phyloP scores from a whole-genome alignment of 225 moss, liverwort and hornwort species.

The Marchantia paleacea region DNA sequence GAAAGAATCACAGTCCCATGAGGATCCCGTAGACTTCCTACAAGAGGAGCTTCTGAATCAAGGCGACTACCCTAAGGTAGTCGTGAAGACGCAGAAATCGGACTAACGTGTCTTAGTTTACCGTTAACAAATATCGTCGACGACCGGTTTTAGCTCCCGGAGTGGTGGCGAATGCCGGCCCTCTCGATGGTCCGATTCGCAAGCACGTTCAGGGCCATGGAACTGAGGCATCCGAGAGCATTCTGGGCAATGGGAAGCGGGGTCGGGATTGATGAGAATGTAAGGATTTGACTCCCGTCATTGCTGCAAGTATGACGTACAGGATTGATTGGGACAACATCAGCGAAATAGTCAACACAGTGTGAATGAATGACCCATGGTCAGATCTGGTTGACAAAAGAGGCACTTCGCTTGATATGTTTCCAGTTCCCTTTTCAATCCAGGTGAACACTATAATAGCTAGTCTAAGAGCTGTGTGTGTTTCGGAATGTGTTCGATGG shows the following conservation, averaged over 20 bases:
- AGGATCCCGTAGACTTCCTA: neutral
- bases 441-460: neutral
- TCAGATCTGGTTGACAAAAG: neutral
- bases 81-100: neutral
- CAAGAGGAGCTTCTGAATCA: neutral
- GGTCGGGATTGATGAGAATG: slow-evolving; percentile 4
- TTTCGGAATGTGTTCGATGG: neutral
- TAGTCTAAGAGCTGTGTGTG: neutral
- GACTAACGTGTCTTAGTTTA: neutral
- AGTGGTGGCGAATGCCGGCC: neutral
- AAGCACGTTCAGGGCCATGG: neutral
- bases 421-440: neutral
- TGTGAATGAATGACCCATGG: neutral
- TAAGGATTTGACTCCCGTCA: neutral
- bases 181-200: neutral
- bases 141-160: neutral
- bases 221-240: neutral
- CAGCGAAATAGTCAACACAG: neutral
- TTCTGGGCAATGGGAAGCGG: neutral
- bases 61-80: neutral
- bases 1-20: neutral
- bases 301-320: neutral
- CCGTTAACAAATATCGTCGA: neutral
- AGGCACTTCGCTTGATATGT: neutral
- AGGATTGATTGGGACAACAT: neutral